These are phyloP conservation scores for Clitopilus passeckerianus DNA, from an alignment of 768 basidiomycete species.

Conservation along the genomic window DNA sequence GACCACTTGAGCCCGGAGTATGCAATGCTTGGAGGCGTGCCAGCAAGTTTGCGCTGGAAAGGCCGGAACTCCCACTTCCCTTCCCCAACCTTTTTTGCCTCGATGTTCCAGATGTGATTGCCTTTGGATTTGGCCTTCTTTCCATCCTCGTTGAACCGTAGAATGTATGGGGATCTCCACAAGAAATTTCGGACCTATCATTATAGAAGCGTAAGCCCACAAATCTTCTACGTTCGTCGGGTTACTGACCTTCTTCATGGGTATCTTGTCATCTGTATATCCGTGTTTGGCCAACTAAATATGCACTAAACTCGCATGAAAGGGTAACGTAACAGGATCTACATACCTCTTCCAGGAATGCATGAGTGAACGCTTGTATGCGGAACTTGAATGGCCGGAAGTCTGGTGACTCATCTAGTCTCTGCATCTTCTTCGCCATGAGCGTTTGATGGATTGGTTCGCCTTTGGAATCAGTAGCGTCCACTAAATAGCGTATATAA, in stretches of 20 bases:
- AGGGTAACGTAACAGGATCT: neutral
- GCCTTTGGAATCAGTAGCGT: constrained; percentile 89
- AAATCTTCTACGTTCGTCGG: neutral
- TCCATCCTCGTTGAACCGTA: constrained; percentile 97
- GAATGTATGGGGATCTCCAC: constrained; percentile 91
- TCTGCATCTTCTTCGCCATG: constrained; percentile 99
- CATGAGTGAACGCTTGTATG: constrained; percentile 96
- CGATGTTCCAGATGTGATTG: constrained; percentile 99
- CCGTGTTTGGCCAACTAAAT: constrained; percentile 75
- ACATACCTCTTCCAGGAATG: constrained; percentile 84
- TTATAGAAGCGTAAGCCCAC: constrained; percentile 8
- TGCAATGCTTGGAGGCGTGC: constrained; percentile 75
- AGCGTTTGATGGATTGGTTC: constrained; percentile 97
- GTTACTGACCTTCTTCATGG: constrained; percentile 81
- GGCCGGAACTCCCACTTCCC: constrained; percentile 85
- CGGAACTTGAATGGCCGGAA: constrained; percentile 99
- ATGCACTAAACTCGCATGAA: neutral
- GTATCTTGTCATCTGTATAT: constrained; percentile 90
- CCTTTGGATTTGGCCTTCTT: constrained; percentile 99
- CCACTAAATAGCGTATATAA: constrained; percentile 48
- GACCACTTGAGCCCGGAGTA: constrained; percentile 78
- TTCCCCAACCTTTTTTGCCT: constrained; percentile 79
- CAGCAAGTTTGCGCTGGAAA: constrained; percentile 85
- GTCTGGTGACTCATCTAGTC: constrained; percentile 92
- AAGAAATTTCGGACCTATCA: constrained; percentile 86